Evolutionary conservation across 306 rosid genomes (phyloP), one percentile per base, ranked within the genome.

Genomic region (Carpinus viminea): DNA sequence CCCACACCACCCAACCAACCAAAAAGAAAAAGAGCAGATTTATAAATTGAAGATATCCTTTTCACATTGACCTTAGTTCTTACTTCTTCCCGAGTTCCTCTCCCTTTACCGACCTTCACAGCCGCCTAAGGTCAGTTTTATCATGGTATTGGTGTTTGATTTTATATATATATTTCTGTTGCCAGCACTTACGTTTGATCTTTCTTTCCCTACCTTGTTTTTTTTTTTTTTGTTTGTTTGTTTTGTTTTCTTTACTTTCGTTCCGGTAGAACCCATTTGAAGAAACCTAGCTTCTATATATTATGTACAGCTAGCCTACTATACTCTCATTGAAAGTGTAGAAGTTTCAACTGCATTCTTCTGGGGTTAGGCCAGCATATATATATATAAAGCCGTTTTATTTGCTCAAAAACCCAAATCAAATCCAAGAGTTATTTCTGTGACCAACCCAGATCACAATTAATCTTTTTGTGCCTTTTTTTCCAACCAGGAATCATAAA

Each of bases 401-500:
- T 17, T 10, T 8, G 51, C 72, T 66, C 21, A 55, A 68, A 41
- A 78, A 54, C 41, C 68, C n/a, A 70, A 59, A 4, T 53, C 76
- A 50, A 76, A 69, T n/a, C 59, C 70, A 20, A n/a, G n/a, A n/a
- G n/a, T n/a, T 52, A 16, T 36, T 45, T 26, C 3, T 43, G 47
- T 66, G 79, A 41, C 10, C 8, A 54, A n/a, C 76, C 84, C 79
- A 85, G 86, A 83, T 86, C 80, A 12, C 57, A 71, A 20, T 36
- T 79, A 73, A 7, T 28, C 52, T 36, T 43, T 18, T 45, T 17
- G 24, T 62, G 28, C 50, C 36, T 8, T 2, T 28, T 8, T 6
- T 72, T 31, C 20, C 43, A 36, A 55, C n/a, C 60, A 89, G 89
- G 96, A 79, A 85, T 84, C 85, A 81, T 87, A 78, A 87, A 90